Evolutionary conservation across 2,329 filamentous ascomycete species (phyloP).

Genomic region (Fusarium coffeatum): DNA sequence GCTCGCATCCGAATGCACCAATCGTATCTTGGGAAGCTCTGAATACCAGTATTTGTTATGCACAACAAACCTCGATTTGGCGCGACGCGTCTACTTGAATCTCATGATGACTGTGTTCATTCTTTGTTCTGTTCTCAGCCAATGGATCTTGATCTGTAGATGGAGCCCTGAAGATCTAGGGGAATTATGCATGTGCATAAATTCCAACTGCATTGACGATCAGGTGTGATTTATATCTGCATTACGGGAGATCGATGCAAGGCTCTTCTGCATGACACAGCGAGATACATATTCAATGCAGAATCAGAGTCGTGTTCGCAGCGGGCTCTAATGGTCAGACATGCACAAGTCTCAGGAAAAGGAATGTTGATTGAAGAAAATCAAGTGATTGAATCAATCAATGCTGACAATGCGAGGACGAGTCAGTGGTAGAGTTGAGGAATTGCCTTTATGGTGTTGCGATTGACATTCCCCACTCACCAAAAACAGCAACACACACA

Average conservation of each 20-base stretch:
- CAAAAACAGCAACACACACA: constrained; percentile 9
- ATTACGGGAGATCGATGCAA: constrained; percentile 45
- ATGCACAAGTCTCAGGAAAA: not conserved
- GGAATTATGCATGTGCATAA: constrained; percentile 37
- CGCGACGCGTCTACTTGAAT: constrained; percentile 35
- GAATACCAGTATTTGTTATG: constrained; percentile 10
- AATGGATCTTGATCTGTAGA: constrained; percentile 19
- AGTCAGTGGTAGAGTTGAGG: not conserved
- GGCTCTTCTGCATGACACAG: constrained; percentile 41
- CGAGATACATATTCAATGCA: constrained; percentile 19
- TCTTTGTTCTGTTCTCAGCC: constrained; percentile 19
- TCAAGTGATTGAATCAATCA: constrained; percentile 4
- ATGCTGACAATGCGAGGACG: constrained; percentile 1
- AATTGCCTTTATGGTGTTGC: not conserved
- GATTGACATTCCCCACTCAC: constrained; percentile 16
- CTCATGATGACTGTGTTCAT: constrained; percentile 5
- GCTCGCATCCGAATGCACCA: constrained; percentile 26
- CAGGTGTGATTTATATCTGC: constrained; percentile 35
- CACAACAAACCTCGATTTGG: constrained; percentile 24
- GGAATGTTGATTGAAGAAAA: constrained; percentile 19
- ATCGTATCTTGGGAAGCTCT: constrained; percentile 31
- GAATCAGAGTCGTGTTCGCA: constrained; percentile 10
- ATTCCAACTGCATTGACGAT: constrained; percentile 43
- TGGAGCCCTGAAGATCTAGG: constrained; percentile 13
- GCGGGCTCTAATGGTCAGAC: constrained; percentile 1